Evolutionary conservation across 495 filamentous ascomycete species (phyloP).

Genomic region (Geopyxis carbonaria): DNA sequence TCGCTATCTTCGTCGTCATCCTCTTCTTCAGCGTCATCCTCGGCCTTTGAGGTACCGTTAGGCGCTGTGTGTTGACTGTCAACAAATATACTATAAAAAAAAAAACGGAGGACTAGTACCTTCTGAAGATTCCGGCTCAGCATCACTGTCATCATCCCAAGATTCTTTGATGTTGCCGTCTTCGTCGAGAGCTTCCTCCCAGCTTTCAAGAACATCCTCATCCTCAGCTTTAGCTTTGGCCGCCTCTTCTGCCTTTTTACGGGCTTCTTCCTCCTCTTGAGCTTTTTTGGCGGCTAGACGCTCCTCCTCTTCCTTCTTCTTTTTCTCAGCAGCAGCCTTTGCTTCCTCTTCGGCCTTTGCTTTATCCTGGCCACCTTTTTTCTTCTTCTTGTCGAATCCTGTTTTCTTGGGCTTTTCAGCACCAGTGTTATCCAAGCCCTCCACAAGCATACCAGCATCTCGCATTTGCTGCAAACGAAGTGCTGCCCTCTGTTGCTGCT

Average conservation of each 20-base stretch:
- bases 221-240: constrained; percentile 27
- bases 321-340: constrained; percentile 50
- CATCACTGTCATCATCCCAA: constrained; percentile 79
- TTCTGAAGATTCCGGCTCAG: constrained; percentile 42
- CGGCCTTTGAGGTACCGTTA: constrained; percentile 18
- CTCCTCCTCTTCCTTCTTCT: constrained; percentile 54
- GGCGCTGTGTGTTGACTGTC: constrained; percentile 5
- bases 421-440: constrained; percentile 43
- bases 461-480: constrained; percentile 88
- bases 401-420: constrained; percentile 58
- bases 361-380: constrained; percentile 48
- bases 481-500: constrained; percentile 67
- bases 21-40: constrained; percentile 19
- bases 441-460: constrained; percentile 67
- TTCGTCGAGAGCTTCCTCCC: constrained; percentile 71
- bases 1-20: constrained; percentile 92
- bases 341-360: constrained; percentile 43
- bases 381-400: constrained; percentile 60
- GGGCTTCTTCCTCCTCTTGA: constrained; percentile 36
- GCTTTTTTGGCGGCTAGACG: constrained; percentile 44
- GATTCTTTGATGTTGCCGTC: constrained; percentile 74
- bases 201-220: constrained; percentile 55
- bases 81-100: neutral
- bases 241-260: constrained; percentile 20
- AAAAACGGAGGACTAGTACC: constrained; percentile 3